Base-by-base conservation (phyloP, 352 stramenopile species). In the Globisporangium orthogonon region DNA sequence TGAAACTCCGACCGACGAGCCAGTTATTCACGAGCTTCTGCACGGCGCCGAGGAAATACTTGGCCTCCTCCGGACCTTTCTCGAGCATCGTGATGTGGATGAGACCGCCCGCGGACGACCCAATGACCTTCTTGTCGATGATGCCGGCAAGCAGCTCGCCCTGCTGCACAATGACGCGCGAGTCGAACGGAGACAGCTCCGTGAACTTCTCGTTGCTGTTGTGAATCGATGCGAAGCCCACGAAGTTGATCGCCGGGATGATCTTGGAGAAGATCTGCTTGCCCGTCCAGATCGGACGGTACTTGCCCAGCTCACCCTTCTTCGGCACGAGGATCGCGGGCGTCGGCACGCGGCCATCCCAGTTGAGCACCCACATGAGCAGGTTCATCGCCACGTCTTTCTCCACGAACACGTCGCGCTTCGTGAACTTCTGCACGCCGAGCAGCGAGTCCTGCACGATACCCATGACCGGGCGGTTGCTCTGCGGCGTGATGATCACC, bases 121-220 rank as follows among this genome's bases (percentile, higher is more conserved):
- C 98, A 69, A 99, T 98, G 18, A 91, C 97, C 67, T 98, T 99
- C 78, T 99, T 99, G 71, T 99, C 97, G 71, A 99, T 97, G 39
- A 97, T 98, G 64, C 97, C 97, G 65, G 94, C 91, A 14, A 99
- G 66, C 2, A 99, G 66, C 65, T 99, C 91, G 56, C 97, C 97
- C 54, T 98, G 88, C 60, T 98, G 86, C 37, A 99, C 97, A 55
- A 98, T 94, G n/a, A 99, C 97, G 52, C 94, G 70, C 52, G 96
- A 97, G 66, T 99, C 97, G 39, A 98, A 94, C 28, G 90, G 86
- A 78, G 98, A 97, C 40, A 99, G 83, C 52, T 87, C 62, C 14
- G 83, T 75, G 60, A 96, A 80, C 50, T 92, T 87, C 48, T 96
- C 90, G 49, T 95, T 97, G 52, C 81, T 89, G 46, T 97, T 95